Percentiles rank a stretch among this genome's conserved stretches.
Conservation (phyloP, 2,329 filamentous ascomycete genomes). For the Apiospora marii region DNA sequence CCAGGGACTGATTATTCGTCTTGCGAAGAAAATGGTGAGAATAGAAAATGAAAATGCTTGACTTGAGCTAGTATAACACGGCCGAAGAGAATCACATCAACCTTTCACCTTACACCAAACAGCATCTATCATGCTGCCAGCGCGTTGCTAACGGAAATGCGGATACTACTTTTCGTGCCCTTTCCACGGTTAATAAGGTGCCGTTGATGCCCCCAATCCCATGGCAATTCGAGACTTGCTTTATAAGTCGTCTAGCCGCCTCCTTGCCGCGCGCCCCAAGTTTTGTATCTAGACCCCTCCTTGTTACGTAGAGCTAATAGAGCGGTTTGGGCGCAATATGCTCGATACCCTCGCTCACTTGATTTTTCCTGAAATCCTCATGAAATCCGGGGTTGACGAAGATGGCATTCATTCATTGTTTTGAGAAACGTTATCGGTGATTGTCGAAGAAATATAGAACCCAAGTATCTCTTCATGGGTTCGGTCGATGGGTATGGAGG, state of each 20-base stretch:
- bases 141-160: constrained; percentile 6
- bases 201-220: constrained; percentile 8
- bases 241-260: not conserved
- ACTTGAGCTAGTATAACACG: constrained; percentile 41
- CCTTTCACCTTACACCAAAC: constrained; percentile 20
- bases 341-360: constrained; percentile 2
- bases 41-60: constrained; percentile 39
- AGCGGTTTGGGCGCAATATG: not conserved
- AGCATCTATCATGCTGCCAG: constrained; percentile 14
- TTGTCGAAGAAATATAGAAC: constrained; percentile 18
- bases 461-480: not conserved
- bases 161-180: constrained; percentile 12
- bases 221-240: constrained; percentile 14
- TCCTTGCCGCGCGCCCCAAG: not conserved
- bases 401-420: constrained; percentile 22
- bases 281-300: constrained; percentile 13
- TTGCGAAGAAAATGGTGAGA: constrained; percentile 33
- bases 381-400: constrained; percentile 19
- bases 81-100: constrained; percentile 37
- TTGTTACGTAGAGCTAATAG: constrained; percentile 10
- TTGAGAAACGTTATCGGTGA: constrained; percentile 14
- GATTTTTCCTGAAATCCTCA: constrained; percentile 19
- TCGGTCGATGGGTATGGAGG: not conserved
- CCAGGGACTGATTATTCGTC: not conserved
- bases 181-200: not conserved